Conservation (phyloP, 108 stramenopile genomes). For the Skeletonema grethae region DNA sequence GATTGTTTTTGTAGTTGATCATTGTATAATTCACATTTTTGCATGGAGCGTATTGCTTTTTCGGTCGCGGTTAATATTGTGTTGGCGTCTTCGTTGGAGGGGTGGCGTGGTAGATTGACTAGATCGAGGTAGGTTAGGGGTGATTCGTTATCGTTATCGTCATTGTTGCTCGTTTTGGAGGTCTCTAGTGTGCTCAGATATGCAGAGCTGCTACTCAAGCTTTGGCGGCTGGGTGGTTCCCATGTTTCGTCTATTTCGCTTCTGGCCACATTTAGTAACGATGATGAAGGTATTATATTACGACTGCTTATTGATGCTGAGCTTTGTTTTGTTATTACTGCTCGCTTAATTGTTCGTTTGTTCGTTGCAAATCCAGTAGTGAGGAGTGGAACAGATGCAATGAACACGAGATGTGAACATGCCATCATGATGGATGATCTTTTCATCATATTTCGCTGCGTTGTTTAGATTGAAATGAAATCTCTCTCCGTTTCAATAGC, state of each 20-base stretch:
- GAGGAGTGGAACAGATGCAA: background rate
- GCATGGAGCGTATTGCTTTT: conserved; percentile 52
- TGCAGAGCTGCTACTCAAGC: too few relatives aligned
- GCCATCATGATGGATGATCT: background rate
- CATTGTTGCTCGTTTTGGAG: too few relatives aligned
- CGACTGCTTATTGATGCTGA: background rate
- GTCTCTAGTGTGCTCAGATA: too few relatives aligned
- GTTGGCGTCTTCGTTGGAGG: conserved; percentile 53
- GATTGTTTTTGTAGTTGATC: conserved; percentile 15
- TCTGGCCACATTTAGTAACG: background rate
- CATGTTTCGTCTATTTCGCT: background rate
- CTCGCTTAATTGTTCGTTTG: background rate
- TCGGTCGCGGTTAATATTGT: conserved; percentile 64
- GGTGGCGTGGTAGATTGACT: conserved; percentile 63
- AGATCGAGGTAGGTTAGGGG: conserved; percentile 9
- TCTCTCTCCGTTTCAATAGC: too few relatives aligned
- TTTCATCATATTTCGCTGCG: background rate
- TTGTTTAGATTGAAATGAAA: background rate
- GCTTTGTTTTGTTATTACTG: background rate
- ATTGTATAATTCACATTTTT: conserved; percentile 49
- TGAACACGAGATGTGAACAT: background rate
- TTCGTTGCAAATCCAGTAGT: background rate
- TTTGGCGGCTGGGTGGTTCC: background rate
- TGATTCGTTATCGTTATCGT: background rate
- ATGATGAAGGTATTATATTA: background rate